Conservation (phyloP, 2,329 filamentous ascomycete genomes). For the Clonostachys rosea region DNA sequence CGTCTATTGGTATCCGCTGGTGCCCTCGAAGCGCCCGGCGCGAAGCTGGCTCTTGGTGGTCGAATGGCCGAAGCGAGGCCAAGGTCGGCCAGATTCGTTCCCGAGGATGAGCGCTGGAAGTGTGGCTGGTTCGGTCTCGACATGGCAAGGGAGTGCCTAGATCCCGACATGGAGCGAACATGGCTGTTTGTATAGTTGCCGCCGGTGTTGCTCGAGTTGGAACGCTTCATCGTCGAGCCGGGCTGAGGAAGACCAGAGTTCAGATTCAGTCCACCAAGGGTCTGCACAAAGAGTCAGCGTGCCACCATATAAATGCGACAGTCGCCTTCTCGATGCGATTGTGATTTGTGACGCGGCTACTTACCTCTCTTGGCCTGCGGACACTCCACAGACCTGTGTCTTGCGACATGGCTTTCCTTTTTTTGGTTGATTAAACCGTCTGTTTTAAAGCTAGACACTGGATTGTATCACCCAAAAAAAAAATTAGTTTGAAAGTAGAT, state of each 20-base stretch:
- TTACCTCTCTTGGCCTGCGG: slow-evolving; percentile 84
- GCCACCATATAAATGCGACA: slow-evolving; percentile 8
- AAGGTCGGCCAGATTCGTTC: slow-evolving; percentile 72
- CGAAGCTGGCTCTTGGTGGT: slow-evolving; percentile 64
- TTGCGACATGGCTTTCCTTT: slow-evolving; percentile 64
- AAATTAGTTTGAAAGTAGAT: neutral
- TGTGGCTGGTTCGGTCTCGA: slow-evolving; percentile 80
- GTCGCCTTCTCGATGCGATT: slow-evolving; percentile 4
- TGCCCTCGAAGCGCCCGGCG: slow-evolving; percentile 48
- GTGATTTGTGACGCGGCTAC: slow-evolving; percentile 14
- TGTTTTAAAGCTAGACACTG: no score
- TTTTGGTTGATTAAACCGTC: neutral
- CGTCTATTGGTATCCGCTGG: slow-evolving; percentile 55
- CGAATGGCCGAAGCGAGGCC: slow-evolving; percentile 82
- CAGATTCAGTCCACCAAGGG: slow-evolving; percentile 77
- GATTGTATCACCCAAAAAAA: no score
- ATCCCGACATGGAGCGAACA: slow-evolving; percentile 76
- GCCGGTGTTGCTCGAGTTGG: slow-evolving; percentile 69
- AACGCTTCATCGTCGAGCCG: slow-evolving; percentile 85
- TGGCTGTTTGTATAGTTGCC: slow-evolving; percentile 63
- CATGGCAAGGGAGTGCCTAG: slow-evolving; percentile 80
- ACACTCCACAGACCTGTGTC: slow-evolving; percentile 87
- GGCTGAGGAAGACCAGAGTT: slow-evolving; percentile 88
- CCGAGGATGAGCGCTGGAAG: slow-evolving; percentile 81
- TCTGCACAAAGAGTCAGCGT: slow-evolving; percentile 44